phyloP scores from a whole-genome alignment of 1,284 basidiomycete genomes.

The Leucoagaricus sp. region DNA sequence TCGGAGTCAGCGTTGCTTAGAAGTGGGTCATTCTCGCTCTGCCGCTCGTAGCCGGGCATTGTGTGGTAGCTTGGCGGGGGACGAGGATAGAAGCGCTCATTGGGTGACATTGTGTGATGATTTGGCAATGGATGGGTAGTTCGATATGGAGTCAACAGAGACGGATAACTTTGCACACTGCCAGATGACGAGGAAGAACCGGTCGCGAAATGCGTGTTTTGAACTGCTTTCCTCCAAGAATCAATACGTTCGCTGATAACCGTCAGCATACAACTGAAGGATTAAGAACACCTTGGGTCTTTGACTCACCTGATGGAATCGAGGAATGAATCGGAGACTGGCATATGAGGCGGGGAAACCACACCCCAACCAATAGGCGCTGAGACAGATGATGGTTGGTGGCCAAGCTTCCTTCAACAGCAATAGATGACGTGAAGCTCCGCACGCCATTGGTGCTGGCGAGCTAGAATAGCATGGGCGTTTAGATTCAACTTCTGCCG shows the following conservation, averaged over 20 bases:
- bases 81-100: background rate
- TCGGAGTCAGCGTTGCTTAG: background rate
- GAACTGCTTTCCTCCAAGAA: background rate
- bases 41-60: background rate
- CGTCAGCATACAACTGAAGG: background rate
- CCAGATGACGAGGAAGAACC: background rate
- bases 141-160: background rate
- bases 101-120: background rate
- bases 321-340: too few species aligned
- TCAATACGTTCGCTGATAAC: background rate
- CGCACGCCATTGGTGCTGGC: too few species aligned
- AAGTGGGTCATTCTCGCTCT: background rate
- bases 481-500: too few species aligned
- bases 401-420: too few species aligned
- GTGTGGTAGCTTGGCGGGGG: background rate
- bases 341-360: too few species aligned
- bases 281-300: background rate
- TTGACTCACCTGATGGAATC: too few species aligned
- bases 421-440: too few species aligned
- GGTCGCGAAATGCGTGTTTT: background rate
- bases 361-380: too few species aligned
- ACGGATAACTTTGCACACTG: background rate
- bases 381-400: too few species aligned
- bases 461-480: too few species aligned
- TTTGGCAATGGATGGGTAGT: background rate